A percentile compares a stretch with the other conserved stretches of the same genome.
Evolutionary conservation across 768 basidiomycete genomes (phyloP).

Genomic region (Boletus insuetus): DNA sequence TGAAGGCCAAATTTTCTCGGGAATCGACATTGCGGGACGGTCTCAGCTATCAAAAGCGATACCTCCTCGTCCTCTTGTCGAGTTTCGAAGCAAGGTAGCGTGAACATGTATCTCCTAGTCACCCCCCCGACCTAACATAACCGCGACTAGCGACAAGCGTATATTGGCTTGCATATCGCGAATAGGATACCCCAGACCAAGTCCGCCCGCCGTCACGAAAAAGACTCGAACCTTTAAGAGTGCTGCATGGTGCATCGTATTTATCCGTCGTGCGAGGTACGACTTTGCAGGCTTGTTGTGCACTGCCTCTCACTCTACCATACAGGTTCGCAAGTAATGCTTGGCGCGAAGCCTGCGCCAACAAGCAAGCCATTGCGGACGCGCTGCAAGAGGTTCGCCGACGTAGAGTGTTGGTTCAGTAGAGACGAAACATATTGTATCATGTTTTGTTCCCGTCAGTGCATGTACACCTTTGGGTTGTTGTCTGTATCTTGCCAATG

Average conservation of each 20-base stretch:
- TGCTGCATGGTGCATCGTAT: slow-evolving; percentile 55
- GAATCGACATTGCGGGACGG: slow-evolving; percentile 78
- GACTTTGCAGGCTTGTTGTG: slow-evolving; percentile 20
- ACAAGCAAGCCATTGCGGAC: slow-evolving; percentile 58
- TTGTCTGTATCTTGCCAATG: slow-evolving; percentile 21
- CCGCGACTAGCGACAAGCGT: slow-evolving; percentile 52
- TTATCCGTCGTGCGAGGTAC: slow-evolving; percentile 64
- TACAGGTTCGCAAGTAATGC: slow-evolving; percentile 56
- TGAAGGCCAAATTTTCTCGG: slow-evolving; percentile 88
- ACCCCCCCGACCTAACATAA: slow-evolving; percentile 1
- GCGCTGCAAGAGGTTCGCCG: slow-evolving; percentile 73
- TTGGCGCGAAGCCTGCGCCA: slow-evolving; percentile 63
- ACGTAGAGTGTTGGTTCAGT: slow-evolving; percentile 35
- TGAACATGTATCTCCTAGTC: not conserved
- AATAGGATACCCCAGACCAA: slow-evolving; percentile 61
- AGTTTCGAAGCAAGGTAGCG: slow-evolving; percentile 67
- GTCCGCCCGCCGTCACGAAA: slow-evolving; percentile 36
- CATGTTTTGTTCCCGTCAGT: not conserved
- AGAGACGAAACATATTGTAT: slow-evolving; percentile 7
- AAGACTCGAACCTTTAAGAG: slow-evolving; percentile 54
- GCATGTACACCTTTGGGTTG: not conserved
- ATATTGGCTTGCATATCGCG: slow-evolving; percentile 74
- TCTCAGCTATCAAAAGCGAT: slow-evolving; percentile 84
- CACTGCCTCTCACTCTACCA: slow-evolving; percentile 8
- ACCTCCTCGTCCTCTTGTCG: slow-evolving; percentile 71